phyloP scores from a whole-genome alignment of 306 rosid genomes.

The Casuarina cunninghamiana region DNA sequence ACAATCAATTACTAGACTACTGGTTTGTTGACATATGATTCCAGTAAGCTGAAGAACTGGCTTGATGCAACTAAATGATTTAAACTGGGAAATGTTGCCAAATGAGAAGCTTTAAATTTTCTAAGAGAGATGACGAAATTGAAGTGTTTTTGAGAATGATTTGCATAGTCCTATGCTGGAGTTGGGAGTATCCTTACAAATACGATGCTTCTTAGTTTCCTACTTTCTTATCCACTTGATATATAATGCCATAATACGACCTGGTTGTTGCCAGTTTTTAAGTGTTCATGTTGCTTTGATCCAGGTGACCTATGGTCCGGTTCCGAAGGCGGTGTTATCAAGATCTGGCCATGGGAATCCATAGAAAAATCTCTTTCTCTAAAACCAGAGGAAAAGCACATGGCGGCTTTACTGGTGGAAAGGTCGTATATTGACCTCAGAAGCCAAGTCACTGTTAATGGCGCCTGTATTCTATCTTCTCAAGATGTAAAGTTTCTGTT shows the following conservation, averaged over 20 bases:
- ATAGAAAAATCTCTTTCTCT: constrained; percentile 86
- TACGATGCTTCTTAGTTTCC: neutral
- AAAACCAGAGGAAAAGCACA: constrained; percentile 84
- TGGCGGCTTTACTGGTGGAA: constrained; percentile 97
- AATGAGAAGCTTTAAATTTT: too few species aligned
- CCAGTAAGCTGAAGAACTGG: neutral
- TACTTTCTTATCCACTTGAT: neutral
- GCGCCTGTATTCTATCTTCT: constrained; percentile 88
- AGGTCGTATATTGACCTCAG: constrained; percentile 82
- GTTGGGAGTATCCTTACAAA: neutral
- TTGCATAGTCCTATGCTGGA: too few species aligned
- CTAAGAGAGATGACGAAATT: too few species aligned
- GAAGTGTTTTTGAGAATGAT: too few species aligned
- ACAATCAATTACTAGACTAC: too few species aligned
- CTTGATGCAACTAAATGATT: neutral
- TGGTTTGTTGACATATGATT: too few species aligned
- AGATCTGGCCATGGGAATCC: constrained; percentile 97
- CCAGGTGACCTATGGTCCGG: constrained; percentile 97
- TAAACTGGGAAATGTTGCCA: too few species aligned
- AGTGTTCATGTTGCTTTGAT: constrained; percentile 22
- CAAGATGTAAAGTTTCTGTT: constrained; percentile 85
- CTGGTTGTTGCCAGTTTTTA: neutral
- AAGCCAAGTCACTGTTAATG: constrained; percentile 85
- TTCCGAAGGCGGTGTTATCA: constrained; percentile 82
- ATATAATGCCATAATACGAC: neutral